Evolutionary conservation across 768 basidiomycete species (phyloP), one percentile per base, ranked within the genome.

Genomic region (Boletus barrowsii): DNA sequence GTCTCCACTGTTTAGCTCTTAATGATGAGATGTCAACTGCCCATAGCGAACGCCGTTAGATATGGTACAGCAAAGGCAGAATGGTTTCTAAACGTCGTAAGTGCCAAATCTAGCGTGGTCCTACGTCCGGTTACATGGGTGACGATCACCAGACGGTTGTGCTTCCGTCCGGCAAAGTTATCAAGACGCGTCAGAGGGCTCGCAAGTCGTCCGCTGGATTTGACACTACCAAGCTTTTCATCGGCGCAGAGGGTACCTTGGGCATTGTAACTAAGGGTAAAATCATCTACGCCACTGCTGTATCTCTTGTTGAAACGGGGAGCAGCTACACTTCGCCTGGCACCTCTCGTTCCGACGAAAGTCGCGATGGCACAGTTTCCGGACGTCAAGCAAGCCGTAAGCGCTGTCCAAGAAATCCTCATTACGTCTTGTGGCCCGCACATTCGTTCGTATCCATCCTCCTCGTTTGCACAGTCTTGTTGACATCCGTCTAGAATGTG

Each of bases 341-440:
- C 91, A 2, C 93, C 94, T 9, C 63, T 85, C 1, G 62, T 95
- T 4, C 93, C 93, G 0, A 90, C 89, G 4, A 86, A 83, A 57
- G 93, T 95, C 35, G 93, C 91, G 0, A 86, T 97, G 72, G 90
- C 86, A 10, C 88, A 90, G 54, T 98, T 98, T 73, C 84, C 85
- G 0, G 76, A 84, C 54, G 90, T 95, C 10, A 79, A 84, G 50
- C 74, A 78, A 41, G 95, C 95, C 0, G 87, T 90, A 3, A 77
- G 75, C 42, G 91, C 92, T 1, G 93, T 93, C 7, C 83, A 87
- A 56, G 90, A 92, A 66, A 86, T 95, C 29, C 74, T 91, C 15
- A 83, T 81, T 56, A 76, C 83, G 42, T 78, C 86, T 20, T 76
- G 80, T 42, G 90, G 91, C 0, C 71, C 83, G 26, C 81, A 88